These are phyloP conservation scores for Arachis hypogaea DNA, from an alignment of 306 rosid species.

Conservation along the genomic window DNA sequence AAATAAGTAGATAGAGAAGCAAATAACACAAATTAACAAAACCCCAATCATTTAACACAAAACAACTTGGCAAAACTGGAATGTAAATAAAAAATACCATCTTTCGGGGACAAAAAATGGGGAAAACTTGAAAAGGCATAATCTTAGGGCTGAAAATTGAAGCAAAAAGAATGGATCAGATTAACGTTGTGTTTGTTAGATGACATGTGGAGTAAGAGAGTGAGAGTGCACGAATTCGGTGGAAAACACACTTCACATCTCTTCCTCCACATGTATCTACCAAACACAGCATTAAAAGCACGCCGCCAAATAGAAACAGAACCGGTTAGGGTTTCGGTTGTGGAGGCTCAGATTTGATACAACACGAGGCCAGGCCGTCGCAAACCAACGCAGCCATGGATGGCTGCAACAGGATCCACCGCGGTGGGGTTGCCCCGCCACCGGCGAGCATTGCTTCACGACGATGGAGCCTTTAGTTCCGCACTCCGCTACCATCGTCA, in stretches of 20 bases:
- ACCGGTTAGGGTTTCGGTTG: background rate
- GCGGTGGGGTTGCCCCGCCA: conserved; percentile 47
- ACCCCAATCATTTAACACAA: too few relatives aligned
- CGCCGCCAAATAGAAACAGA: background rate
- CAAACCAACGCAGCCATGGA: conserved; percentile 37
- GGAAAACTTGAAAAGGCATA: too few relatives aligned
- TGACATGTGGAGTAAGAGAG: conserved; percentile 41
- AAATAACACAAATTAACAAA: too few relatives aligned
- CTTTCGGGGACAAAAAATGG: too few relatives aligned
- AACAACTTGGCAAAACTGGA: too few relatives aligned
- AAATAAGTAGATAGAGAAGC: too few relatives aligned
- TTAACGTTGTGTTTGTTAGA: conserved; percentile 39
- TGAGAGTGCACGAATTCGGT: background rate
- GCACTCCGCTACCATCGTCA: conserved; percentile 58
- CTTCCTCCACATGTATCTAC: conserved; percentile 40
- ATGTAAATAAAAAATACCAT: too few relatives aligned
- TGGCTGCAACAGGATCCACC: conserved; percentile 49
- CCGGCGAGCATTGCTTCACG: conserved; percentile 11
- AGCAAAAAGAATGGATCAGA: background rate
- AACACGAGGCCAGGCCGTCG: background rate
- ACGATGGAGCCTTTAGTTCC: conserved; percentile 28
- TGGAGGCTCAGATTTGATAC: conserved; percentile 54
- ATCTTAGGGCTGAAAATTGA: background rate
- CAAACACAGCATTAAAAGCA: conserved; percentile 25
- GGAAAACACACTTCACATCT: conserved; percentile 12